Conservation (phyloP, 495 filamentous ascomycete species). For the Podospora tetraspora region DNA sequence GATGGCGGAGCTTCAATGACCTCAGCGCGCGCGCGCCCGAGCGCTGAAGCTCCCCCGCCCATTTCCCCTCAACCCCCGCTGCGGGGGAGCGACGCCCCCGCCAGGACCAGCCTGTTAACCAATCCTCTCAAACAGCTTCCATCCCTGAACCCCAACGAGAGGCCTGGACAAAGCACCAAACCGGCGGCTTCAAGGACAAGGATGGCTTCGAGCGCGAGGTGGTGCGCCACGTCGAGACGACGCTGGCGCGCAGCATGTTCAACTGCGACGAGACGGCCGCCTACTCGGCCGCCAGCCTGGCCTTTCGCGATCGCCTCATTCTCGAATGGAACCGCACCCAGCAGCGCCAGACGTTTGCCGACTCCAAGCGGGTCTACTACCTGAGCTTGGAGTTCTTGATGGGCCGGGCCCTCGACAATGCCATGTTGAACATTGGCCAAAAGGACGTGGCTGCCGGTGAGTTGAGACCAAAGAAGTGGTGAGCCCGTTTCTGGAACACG, state of each 20-base stretch:
- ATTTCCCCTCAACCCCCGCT: slow-evolving; percentile 15
- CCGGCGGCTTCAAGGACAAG: slow-evolving; percentile 66
- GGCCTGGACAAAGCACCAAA: slow-evolving; percentile 77
- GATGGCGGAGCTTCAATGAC: slow-evolving; percentile 3
- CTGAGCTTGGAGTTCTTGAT: slow-evolving; percentile 95
- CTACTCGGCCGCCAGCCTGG: slow-evolving; percentile 84
- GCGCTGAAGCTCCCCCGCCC: slow-evolving; percentile 7
- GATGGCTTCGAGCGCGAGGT: slow-evolving; percentile 66
- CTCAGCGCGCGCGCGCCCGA: neutral
- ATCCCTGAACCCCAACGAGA: slow-evolving; percentile 87
- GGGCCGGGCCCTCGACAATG: slow-evolving; percentile 94
- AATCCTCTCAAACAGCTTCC: slow-evolving; percentile 36
- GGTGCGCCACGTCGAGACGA: slow-evolving; percentile 93
- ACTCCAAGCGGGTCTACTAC: slow-evolving; percentile 94
- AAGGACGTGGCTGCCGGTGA: slow-evolving; percentile 78
- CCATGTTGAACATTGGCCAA: slow-evolving; percentile 89
- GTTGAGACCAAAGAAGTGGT: neutral
- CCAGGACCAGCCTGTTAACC: slow-evolving; percentile 13
- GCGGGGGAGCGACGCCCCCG: slow-evolving; percentile 10
- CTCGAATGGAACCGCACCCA: slow-evolving; percentile 98
- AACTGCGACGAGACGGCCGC: slow-evolving; percentile 96
- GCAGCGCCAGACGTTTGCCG: slow-evolving; percentile 84
- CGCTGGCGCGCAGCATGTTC: slow-evolving; percentile 90
- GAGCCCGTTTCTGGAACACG: neutral
- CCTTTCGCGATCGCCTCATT: slow-evolving; percentile 86